Base-by-base conservation (phyloP, 1,139 yeast species). In the Geotrichum cucujoidarum region DNA sequence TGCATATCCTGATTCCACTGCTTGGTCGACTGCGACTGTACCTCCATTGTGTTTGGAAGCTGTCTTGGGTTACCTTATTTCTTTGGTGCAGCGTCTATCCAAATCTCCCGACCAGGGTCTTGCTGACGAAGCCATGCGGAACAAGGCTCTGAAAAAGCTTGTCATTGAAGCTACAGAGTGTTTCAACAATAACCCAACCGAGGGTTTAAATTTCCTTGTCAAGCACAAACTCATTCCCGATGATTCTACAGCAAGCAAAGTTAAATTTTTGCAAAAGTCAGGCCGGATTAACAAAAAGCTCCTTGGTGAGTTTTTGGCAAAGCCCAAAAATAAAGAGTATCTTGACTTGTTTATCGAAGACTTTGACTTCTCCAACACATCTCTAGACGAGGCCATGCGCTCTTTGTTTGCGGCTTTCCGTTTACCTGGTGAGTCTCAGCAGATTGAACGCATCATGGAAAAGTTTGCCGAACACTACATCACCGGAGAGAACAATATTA, bases 401-500 rank as follows among this genome's bases (percentile, higher is more conserved):
- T 76, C 87, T 47, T 67, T 94, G 53, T 72, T 94, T 56, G 84
- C 87, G 47, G 77, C 86, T 14, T 92, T 94, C 62, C 78, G 99
- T 65, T 74, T 94, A 48, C 98, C 98, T 0, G 99, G 99, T 45
- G 99, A 94, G 67, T 83, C 97, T 0, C 97, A 89, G 61, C 96
- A 88, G 63, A 92, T 94, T 63, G 97, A 90, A 64, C 77, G 96
- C 60, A 78, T 92, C 17, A 86, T 94, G 37, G 97, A 90, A 60
- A 74, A 79, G 18, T 92, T 94, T 67, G 90, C 95, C 4, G 82
- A 80, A 41, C 78, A 84, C 55, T 94, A 88, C 65, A 70, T 69
- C 18, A 76, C 82, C 52, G 47, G 41, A n/a, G 48, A 48, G 29
- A 40, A 39, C 18, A 48, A 48, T 25, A 18, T 33, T 16, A 48